Base-by-base conservation (phyloP, 1,284 basidiomycete species). In the Mycena sp. region DNA sequence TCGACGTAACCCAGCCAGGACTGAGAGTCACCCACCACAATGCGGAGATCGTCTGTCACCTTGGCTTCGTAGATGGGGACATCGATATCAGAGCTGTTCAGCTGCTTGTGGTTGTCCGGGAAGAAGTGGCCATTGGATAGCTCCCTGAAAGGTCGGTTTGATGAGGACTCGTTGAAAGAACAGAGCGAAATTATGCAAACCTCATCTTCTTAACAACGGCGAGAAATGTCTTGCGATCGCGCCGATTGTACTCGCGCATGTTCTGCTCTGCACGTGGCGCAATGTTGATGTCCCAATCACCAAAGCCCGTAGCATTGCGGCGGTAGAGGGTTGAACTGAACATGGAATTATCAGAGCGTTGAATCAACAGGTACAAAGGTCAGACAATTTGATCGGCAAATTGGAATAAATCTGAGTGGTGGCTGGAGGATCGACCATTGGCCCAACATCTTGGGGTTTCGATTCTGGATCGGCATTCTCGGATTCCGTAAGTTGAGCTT, bases 51-150 rank as follows among this genome's bases (percentile, higher is more conserved):
- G 0, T 81, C 68, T 2, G 84, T 87, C 82, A 90, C 85, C 69
- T 88, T 89, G 0, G 89, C 89, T 69, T 89, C 87, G 56, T 82
- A 91, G 11, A 91, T 83, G 0, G 89, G 87, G 1, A 88, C 72
- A 16, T 81, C 82, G 10, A 74, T 73, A 40, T 77, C 72, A 0
- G 75, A 64, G 0, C 81, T 83, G 28, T 80, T 86, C 17, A 91
- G 74, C 19, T 80, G 74, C 71, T 87, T 88, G 66, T 90, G 86
- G 63, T 91, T 91, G 62, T 88, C 85, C 7, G 80, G 79, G 0
- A 87, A 89, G 70, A 91, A 90, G 63, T 87, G 81, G 0, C 89
- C 89, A 4, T 84, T 82, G 0, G 88, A 90, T 3, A 90, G 78
- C 58, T 89, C 84, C 69, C 88, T 43, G 38, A 54, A 10, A 49